These are phyloP conservation scores for Penicillium paradoxum DNA, from an alignment of 495 filamentous ascomycete species.

Conservation along the genomic window DNA sequence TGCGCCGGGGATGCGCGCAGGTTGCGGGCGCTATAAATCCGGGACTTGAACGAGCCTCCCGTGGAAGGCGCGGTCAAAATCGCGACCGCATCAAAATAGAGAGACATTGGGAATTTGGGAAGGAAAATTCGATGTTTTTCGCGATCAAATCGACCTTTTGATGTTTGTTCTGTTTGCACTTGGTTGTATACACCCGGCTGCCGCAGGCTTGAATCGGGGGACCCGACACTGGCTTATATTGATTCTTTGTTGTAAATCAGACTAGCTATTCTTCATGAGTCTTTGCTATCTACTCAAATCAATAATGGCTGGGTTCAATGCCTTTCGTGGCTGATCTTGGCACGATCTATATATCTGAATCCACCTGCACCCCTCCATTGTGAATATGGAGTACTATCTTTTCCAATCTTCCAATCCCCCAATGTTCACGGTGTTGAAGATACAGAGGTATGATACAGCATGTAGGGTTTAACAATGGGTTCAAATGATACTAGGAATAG, in stretches of 20 bases:
- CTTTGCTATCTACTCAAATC: background rate
- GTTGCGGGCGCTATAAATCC: constrained; percentile 61
- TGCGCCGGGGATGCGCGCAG: constrained; percentile 74
- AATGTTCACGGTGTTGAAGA: too few relatives aligned
- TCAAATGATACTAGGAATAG: too few relatives aligned
- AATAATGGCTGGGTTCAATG: background rate
- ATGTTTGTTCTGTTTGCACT: constrained; percentile 25
- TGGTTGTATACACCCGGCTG: background rate
- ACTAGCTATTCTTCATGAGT: background rate
- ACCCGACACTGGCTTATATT: too few relatives aligned
- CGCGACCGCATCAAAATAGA: constrained; percentile 85
- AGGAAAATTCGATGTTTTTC: constrained; percentile 9
- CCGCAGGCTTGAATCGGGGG: background rate
- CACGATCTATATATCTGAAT: background rate
- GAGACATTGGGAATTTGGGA: constrained; percentile 61
- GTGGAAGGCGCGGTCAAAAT: constrained; percentile 61
- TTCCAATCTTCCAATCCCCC: background rate
- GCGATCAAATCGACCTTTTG: background rate
- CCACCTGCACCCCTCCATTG: too few relatives aligned
- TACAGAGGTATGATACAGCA: too few relatives aligned
- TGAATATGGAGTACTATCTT: too few relatives aligned
- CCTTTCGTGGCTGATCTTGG: background rate
- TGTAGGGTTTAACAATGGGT: too few relatives aligned
- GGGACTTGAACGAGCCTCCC: constrained; percentile 75
- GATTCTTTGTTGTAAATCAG: too few relatives aligned